phyloP scores from a whole-genome alignment of 768 basidiomycete genomes.

The Goffeauzyma gilvescens region DNA sequence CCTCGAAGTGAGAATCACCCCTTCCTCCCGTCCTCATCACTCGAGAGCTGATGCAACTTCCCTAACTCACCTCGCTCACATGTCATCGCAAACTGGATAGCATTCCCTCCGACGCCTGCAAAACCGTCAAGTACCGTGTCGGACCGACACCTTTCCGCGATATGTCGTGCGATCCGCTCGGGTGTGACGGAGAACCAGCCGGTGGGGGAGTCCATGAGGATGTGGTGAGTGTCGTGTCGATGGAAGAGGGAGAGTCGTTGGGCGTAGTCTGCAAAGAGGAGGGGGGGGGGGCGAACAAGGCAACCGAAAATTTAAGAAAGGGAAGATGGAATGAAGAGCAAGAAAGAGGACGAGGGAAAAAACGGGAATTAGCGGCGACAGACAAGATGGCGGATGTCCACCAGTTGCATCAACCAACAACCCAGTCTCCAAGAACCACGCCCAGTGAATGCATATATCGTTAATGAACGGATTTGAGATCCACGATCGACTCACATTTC shows the following conservation, averaged over 20 bases:
- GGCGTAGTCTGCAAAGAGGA: conserved; percentile 12
- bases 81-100: conserved; percentile 89
- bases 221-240: conserved; percentile 52
- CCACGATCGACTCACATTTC: too few species aligned
- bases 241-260: conserved; percentile 71
- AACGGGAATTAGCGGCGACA: too few species aligned
- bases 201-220: conserved; percentile 64
- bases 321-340: neutral
- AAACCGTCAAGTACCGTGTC: conserved; percentile 50
- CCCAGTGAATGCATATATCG: too few species aligned
- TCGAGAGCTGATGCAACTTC: neutral
- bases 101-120: conserved; percentile 92
- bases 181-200: conserved; percentile 99
- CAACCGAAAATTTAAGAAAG: neutral
- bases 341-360: neutral
- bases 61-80: conserved; percentile 64
- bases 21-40: neutral
- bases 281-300: neutral
- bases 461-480: too few species aligned
- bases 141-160: conserved; percentile 61
- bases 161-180: conserved; percentile 74
- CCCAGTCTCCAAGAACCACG: too few species aligned
- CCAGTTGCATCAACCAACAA: too few species aligned
- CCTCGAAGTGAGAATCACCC: neutral
- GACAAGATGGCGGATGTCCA: too few species aligned